Base-by-base conservation (phyloP, 768 basidiomycete genomes). In the Rhodosporidiobolus sp. region DNA sequence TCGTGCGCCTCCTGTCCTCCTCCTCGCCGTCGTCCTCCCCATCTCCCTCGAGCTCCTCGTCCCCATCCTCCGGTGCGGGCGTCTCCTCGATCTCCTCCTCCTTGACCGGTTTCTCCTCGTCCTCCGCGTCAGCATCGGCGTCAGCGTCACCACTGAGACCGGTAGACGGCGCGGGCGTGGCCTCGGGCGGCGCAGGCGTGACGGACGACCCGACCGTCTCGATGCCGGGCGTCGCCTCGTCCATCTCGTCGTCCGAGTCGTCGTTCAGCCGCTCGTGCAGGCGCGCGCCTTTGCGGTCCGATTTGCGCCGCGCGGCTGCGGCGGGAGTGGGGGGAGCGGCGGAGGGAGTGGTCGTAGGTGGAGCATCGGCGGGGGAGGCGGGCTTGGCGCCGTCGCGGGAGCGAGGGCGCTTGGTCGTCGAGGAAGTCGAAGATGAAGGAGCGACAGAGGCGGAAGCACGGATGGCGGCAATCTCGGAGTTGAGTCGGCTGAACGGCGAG, bases 401-500 rank as follows among this genome's bases (percentile, higher is more conserved):
- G n/a, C 50, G 22, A 3, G 26, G 53, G 53, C 53, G 53, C 17
- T 38, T 57, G 28, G 26, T 4, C 38, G 8, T 20, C 57, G 30
- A 10, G 48, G 34, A 20, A 24, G 24, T 35, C n/a, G 30, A 16
- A n/a, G 49, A n/a, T 17, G 38, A 26, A 16, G 58, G 16, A 16
- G 38, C 6, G 45, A 26, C 58, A 46, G 48, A 19, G 60, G 48
- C 22, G 16, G 11, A 24, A 28, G 38, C 54, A 28, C 56, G 45
- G 61, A 58, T 49, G 20, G 32, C 24, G 16, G 50, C 38, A 10
- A 63, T 52, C 32, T 63, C 63, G 35, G 50, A 49, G 35, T 63
- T 52, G 30, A 63, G 38, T 26, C 63, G 63, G 22, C 63, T 63
- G 48, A 9, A 4, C 3, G 12, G 6, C 5, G 1, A 34, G 16